A percentile compares a stretch with the other conserved stretches of the same genome.
Evolutionary conservation across 805 yeast genomes (phyloP).

Genomic region (Candida methanosorbosa): DNA sequence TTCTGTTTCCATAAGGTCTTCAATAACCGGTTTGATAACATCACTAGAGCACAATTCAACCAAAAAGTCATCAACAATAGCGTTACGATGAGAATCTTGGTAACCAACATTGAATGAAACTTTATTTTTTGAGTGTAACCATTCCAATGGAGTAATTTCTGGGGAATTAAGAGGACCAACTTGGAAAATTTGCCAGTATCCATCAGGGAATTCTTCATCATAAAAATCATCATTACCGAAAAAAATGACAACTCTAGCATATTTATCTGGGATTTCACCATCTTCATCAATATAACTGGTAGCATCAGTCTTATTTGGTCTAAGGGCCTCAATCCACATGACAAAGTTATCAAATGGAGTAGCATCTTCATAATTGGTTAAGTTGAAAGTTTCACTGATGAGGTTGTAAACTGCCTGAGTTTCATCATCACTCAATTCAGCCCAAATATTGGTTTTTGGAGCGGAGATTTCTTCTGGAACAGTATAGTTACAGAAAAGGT

Average conservation of each 20-base stretch:
- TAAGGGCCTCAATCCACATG: constrained; percentile 4
- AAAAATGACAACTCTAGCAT: constrained; percentile 2
- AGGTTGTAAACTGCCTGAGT: background rate
- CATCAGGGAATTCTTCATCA: background rate
- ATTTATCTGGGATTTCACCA: constrained; percentile 12
- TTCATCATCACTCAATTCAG: constrained; percentile 1
- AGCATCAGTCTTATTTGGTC: constrained; percentile 21
- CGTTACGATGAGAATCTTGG: constrained; percentile 1
- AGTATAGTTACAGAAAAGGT: too few relatives aligned
- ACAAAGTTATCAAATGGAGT: constrained; percentile 2
- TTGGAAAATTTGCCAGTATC: constrained; percentile 2
- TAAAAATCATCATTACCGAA: constrained; percentile 1
- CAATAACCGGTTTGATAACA: background rate
- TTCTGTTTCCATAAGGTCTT: constrained; percentile 1
- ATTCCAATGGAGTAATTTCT: background rate
- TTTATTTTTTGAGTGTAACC: background rate
- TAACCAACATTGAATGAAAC: constrained; percentile 2
- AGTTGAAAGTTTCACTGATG: background rate
- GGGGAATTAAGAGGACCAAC: constrained; percentile 3
- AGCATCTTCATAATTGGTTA: constrained; percentile 2
- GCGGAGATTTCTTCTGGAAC: too few relatives aligned
- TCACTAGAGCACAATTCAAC: background rate
- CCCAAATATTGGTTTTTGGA: constrained; percentile 4
- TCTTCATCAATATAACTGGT: constrained; percentile 11
- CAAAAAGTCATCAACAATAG: background rate